These are phyloP conservation scores for Lagerstroemia speciosa DNA, from an alignment of 345 rosid genomes.

Conservation along the genomic window DNA sequence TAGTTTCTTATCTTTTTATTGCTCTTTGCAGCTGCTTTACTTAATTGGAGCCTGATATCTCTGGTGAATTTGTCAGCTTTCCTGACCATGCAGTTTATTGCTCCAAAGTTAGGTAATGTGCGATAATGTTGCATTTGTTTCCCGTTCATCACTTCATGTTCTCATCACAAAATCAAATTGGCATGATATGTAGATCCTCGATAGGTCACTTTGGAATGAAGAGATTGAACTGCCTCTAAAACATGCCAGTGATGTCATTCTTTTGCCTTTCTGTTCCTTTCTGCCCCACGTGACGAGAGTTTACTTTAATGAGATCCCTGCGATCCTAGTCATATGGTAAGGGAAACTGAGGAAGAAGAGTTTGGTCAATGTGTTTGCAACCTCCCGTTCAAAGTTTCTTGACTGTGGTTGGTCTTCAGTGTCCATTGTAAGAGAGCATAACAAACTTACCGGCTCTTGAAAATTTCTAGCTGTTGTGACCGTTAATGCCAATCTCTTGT, in stretches of 20 bases:
- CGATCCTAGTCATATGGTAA: background rate
- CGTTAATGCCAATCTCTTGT: too few relatives aligned
- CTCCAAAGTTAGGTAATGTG: slow-evolving; percentile 26
- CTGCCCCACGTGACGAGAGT: background rate
- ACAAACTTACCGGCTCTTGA: background rate
- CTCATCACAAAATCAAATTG: background rate
- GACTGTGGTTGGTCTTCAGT: background rate
- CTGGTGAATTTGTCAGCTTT: slow-evolving; percentile 36
- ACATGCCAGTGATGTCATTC: background rate
- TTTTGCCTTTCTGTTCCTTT: background rate
- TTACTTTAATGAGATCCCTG: background rate
- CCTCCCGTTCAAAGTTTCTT: background rate
- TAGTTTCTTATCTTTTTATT: background rate
- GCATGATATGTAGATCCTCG: background rate
- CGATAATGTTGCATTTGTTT: background rate
- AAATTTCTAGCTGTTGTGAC: background rate
- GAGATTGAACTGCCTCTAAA: background rate
- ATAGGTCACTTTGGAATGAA: background rate
- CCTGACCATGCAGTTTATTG: slow-evolving; percentile 35
- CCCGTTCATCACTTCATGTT: background rate
- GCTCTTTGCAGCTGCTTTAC: slow-evolving; percentile 30
- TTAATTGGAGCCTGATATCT: slow-evolving; percentile 41
- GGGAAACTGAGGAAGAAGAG: background rate
- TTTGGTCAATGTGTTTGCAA: background rate
- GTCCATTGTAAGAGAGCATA: background rate